Evolutionary conservation across 495 filamentous ascomycete species (phyloP).

Genomic region (Terfezia boudieri): DNA sequence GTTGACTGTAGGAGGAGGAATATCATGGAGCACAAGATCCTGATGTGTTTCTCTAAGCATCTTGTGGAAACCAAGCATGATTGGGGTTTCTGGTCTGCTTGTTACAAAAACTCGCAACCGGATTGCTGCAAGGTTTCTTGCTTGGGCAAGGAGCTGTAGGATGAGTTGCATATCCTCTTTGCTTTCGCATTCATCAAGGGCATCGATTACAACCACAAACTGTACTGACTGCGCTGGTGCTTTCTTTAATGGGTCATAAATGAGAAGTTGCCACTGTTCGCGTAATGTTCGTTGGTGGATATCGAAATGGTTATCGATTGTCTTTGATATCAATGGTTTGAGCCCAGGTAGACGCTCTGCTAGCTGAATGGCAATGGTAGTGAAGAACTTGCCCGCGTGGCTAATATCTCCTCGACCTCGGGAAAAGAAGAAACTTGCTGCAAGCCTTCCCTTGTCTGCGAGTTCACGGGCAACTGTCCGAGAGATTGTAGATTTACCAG

Average conservation of each 20-base stretch:
- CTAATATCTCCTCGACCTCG: conserved; percentile 6
- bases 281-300: neutral
- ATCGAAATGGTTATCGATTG: conserved; percentile 3
- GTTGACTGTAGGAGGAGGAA: neutral
- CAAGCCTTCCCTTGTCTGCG: conserved; percentile 1
- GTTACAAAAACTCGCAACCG: conserved; percentile 19
- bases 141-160: conserved; percentile 14
- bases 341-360: conserved; percentile 1
- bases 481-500: conserved; percentile 20
- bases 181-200: conserved; percentile 20
- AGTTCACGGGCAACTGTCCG: conserved; percentile 7
- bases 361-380: conserved; percentile 9
- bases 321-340: neutral
- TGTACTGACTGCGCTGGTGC: neutral
- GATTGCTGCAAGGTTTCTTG: conserved; percentile 5
- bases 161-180: conserved; percentile 12
- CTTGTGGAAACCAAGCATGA: conserved; percentile 9
- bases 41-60: conserved; percentile 4
- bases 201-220: conserved; percentile 19
- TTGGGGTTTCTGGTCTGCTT: conserved; percentile 20
- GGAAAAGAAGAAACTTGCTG: conserved; percentile 6
- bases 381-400: conserved; percentile 9
- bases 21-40: conserved; percentile 9
- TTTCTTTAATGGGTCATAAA: conserved; percentile 6
- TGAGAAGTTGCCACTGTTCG: conserved; percentile 9